phyloP scores from a whole-genome alignment of 2,329 filamentous ascomycete species.

The Colletotrichum noveboracense region DNA sequence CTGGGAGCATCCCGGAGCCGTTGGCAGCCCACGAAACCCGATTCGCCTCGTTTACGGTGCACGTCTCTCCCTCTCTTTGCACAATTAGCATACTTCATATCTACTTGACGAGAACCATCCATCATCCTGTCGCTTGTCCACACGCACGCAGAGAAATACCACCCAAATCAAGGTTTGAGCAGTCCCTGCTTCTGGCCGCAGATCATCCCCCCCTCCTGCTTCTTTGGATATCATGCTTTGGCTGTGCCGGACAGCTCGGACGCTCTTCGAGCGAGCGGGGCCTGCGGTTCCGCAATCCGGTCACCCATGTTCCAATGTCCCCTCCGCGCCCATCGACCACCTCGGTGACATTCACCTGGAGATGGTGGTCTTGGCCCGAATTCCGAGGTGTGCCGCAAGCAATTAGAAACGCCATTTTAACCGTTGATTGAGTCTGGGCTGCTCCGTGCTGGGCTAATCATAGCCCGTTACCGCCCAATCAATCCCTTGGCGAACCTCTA shows the following conservation, averaged over 20 bases:
- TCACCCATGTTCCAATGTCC: neutral
- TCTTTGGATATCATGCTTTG: neutral
- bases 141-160: neutral
- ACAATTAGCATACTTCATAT: neutral
- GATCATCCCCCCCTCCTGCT: neutral
- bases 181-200: neutral
- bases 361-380: neutral
- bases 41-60: neutral
- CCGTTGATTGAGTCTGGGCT: neutral
- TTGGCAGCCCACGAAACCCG: neutral
- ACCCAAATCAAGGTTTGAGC: neutral
- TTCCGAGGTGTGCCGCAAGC: neutral
- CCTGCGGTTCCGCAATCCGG: neutral
- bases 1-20: neutral
- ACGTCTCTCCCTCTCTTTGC: neutral
- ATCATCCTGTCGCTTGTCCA: neutral
- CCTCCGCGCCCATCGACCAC: neutral
- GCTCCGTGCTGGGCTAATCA: neutral
- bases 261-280: neutral
- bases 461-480: neutral
- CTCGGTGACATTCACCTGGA: neutral
- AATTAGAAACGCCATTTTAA: neutral
- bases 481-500: neutral
- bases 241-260: slow-evolving; percentile 4
- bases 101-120: neutral